Evolutionary conservation across 176 grass and related monocot species (phyloP).

Genomic region (Pharus latifolius): DNA sequence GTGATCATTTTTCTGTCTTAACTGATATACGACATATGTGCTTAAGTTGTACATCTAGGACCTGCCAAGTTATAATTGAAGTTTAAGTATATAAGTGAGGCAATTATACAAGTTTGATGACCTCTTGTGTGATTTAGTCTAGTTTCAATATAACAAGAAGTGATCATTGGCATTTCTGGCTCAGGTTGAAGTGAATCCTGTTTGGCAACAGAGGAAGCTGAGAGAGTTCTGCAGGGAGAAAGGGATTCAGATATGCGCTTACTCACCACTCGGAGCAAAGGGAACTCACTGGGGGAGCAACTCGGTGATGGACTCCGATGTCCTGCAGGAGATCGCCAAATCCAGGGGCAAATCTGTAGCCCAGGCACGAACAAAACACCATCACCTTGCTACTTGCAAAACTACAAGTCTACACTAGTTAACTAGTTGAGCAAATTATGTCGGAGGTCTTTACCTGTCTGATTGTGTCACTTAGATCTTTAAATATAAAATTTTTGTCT

Average conservation of each 20-base stretch:
- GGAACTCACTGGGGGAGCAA: constrained; percentile 63
- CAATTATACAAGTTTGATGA: no score
- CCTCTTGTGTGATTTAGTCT: no score
- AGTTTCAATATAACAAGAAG: neutral
- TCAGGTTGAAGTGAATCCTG: constrained; percentile 65
- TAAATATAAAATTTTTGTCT: no score
- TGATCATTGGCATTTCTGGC: neutral
- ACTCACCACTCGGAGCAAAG: constrained; percentile 57
- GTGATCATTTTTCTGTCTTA: neutral
- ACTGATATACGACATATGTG: neutral
- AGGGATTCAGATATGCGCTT: constrained; percentile 58
- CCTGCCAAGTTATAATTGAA: no score
- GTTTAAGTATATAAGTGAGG: no score
- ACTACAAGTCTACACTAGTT: no score
- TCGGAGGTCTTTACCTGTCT: no score
- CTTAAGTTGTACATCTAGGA: no score
- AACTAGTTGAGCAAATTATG: no score
- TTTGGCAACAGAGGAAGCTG: constrained; percentile 77
- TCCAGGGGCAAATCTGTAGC: constrained; percentile 44
- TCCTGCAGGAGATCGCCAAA: constrained; percentile 43
- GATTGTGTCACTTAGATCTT: no score
- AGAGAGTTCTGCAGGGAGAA: constrained; percentile 48
- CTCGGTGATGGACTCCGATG: constrained; percentile 40
- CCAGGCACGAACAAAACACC: constrained; percentile 21
- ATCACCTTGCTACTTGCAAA: neutral